Base-by-base conservation (phyloP, 129 eudicot species). In the Helichrysum umbraculigerum region DNA sequence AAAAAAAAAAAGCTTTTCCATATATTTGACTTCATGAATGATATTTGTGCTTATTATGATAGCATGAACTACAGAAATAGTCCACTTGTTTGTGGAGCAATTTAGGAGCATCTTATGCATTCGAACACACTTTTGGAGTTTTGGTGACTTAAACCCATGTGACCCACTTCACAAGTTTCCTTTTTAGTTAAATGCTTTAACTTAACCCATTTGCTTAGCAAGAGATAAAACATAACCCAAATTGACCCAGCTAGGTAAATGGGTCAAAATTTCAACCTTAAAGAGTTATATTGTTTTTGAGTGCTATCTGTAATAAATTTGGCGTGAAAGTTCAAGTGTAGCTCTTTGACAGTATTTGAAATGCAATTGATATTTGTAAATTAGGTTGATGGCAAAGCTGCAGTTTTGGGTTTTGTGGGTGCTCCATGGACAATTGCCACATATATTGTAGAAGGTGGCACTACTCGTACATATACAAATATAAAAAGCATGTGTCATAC, bases 371-470 rank as follows among this genome's bases (percentile, higher is more conserved):
- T 35, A 3, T 34, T 19, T 78, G 71, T 44, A 28, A 72, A 39
- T 60, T 79, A 93, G 98, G 97, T 93, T 65, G 98, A 87, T 11
- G 92, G 86, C 42, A 76, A 81, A 82, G 98, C 98, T 79, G 98
- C 98, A 17, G 85, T 93, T 82, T 85, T 93, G 85, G 98, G 98
- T 15, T 93, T 93, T 84, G 98, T 93, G 69, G 98, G 98, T 16
- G 98, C 98, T 25, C 98, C 98, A 1, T 93, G 98, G 98, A 93
- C 98, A 63, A 93, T 93, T 58, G 98, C 98, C 37, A 93, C 98
- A 68, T 93, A 93, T 56, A 93, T 93, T 34, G 91, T 93, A 59
- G 98, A 91, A 87, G 98, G 98, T 7, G 98, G 98, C 16, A 90
- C 97, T 65, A 93, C 98, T 47, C 89, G 96, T 34, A 93, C 97